Conservation (phyloP, 805 yeast genomes). For the Spencermartinsiella europaea region DNA sequence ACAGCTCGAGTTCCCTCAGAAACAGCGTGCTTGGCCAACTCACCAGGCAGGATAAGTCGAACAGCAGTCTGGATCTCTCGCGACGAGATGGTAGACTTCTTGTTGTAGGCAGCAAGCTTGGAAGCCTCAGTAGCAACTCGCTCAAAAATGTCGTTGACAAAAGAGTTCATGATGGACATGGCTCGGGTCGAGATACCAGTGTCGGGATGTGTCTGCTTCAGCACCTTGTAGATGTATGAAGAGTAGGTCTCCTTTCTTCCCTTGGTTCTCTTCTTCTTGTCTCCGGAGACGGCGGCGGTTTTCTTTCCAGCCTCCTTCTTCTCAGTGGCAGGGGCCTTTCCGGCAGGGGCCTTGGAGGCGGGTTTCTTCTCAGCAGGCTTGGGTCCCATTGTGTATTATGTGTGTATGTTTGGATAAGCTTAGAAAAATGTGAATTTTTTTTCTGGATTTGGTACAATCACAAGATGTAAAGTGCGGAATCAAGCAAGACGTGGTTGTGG, state of each 20-base stretch:
- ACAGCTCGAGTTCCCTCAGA: constrained; percentile 99
- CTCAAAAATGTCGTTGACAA: constrained; percentile 96
- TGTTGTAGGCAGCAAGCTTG: constrained; percentile 97
- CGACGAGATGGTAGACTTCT: constrained; percentile 95
- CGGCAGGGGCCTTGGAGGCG: constrained; percentile 58
- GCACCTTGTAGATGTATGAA: constrained; percentile 96
- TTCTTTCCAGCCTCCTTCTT: constrained; percentile 88
- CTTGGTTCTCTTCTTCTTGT: constrained; percentile 87
- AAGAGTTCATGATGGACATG: constrained; percentile 98
- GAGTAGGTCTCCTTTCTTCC: constrained; percentile 97
- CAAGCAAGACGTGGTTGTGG: constrained; percentile 11
- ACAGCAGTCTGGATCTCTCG: constrained; percentile 99
- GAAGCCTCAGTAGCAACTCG: constrained; percentile 98
- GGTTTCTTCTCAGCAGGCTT: constrained; percentile 58
- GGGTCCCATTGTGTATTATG: constrained; percentile 34
- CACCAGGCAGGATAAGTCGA: constrained; percentile 97
- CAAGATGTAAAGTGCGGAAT: constrained; percentile 22
- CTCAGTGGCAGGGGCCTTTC: constrained; percentile 89
- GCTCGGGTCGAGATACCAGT: constrained; percentile 99
- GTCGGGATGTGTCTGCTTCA: constrained; percentile 98
- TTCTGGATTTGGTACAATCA: constrained; percentile 22
- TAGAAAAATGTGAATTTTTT: constrained; percentile 24
- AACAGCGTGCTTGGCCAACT: constrained; percentile 96
- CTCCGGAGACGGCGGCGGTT: constrained; percentile 74
- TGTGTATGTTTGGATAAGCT: background rate